phyloP scores from a whole-genome alignment of 2,329 filamentous ascomycete genomes.

The Didymella segeticola region DNA sequence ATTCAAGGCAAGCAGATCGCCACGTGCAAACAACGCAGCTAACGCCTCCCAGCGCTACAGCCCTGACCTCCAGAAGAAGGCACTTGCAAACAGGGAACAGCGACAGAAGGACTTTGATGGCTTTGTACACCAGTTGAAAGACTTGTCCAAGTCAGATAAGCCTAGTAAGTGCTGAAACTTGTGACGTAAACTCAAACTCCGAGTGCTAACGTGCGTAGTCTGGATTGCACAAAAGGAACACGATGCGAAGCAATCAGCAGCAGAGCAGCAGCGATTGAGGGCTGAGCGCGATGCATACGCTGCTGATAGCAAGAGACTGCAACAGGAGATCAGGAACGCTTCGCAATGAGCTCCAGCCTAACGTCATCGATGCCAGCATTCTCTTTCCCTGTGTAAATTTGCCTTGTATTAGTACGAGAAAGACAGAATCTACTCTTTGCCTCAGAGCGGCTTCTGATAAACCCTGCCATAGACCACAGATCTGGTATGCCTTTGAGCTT shows the following conservation, averaged over 20 bases:
- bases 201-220: slow-evolving; percentile 33
- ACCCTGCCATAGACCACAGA: neutral
- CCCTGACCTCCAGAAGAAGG: slow-evolving; percentile 88
- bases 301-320: slow-evolving; percentile 41
- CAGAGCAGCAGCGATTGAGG: slow-evolving; percentile 34
- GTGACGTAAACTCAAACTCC: neutral
- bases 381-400: slow-evolving; percentile 21
- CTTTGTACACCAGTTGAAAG: slow-evolving; percentile 83
- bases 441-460: neutral
- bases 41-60: slow-evolving; percentile 72
- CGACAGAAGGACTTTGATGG: slow-evolving; percentile 86
- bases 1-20: slow-evolving; percentile 62
- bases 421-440: slow-evolving; percentile 23
- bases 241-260: slow-evolving; percentile 38
- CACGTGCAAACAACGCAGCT: slow-evolving; percentile 21
- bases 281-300: slow-evolving; percentile 41
- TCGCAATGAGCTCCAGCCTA: slow-evolving; percentile 25
- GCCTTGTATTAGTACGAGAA: slow-evolving; percentile 23
- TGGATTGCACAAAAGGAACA: slow-evolving; percentile 46
- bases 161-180: slow-evolving; percentile 67
- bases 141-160: slow-evolving; percentile 89
- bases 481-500: neutral
- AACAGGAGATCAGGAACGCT: slow-evolving; percentile 45
- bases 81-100: slow-evolving; percentile 77
- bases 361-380: slow-evolving; percentile 7